Conservation (phyloP, 257 asterid species). For the Solanum ahanhuiri region DNA sequence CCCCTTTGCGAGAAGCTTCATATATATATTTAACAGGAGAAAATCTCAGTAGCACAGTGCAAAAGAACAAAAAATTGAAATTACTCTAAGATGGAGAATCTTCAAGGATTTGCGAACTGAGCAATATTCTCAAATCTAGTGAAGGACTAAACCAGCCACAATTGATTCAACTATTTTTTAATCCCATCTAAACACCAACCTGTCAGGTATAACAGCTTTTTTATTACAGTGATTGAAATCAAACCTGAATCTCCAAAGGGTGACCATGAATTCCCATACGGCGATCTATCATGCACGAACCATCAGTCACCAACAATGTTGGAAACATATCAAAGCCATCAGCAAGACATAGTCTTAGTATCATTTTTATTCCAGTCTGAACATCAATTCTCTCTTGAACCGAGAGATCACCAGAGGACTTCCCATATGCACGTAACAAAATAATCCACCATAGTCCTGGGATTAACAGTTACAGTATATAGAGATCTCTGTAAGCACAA, state of each 20-base stretch:
- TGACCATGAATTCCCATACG: slow-evolving; percentile 86
- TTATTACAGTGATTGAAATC: background rate
- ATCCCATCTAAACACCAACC: background rate
- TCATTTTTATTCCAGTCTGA: slow-evolving; percentile 79
- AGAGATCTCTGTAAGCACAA: background rate
- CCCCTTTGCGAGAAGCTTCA: background rate
- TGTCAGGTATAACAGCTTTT: background rate
- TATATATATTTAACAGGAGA: background rate
- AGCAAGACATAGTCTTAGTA: slow-evolving; percentile 61
- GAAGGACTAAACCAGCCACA: background rate
- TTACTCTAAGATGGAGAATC: background rate
- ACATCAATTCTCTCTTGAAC: slow-evolving; percentile 75
- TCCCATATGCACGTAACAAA: slow-evolving; percentile 71
- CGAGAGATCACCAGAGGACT: slow-evolving; percentile 60
- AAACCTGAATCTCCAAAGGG: slow-evolving; percentile 72
- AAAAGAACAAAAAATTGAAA: background rate
- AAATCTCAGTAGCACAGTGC: background rate
- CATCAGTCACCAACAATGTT: slow-evolving; percentile 65
- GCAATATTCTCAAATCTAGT: background rate
- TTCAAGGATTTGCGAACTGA: background rate
- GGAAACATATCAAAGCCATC: slow-evolving; percentile 86
- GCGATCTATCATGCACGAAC: slow-evolving; percentile 82
- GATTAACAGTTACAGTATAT: background rate
- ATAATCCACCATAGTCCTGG: slow-evolving; percentile 84
- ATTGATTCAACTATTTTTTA: background rate